A percentile compares a stretch with the other conserved stretches of the same genome.
phyloP scores from a whole-genome alignment of 2,329 filamentous ascomycete genomes.

The Fusarium udum region DNA sequence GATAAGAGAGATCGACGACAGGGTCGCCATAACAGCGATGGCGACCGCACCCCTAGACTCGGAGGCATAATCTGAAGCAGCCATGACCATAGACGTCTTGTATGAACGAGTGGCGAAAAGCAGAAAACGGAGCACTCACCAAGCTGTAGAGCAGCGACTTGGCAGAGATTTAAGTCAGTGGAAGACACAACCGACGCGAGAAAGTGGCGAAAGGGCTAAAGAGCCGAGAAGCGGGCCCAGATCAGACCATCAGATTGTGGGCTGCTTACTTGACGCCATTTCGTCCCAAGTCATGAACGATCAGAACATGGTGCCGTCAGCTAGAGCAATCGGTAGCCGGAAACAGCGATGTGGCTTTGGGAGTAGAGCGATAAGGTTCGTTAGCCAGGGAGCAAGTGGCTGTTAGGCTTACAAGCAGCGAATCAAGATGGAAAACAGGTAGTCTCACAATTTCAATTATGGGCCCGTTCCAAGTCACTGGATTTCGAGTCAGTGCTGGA shows the following conservation, averaged over 20 bases:
- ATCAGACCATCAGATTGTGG: background rate
- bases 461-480: background rate
- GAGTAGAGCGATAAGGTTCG: background rate
- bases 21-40: background rate
- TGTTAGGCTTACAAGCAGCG: background rate
- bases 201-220: background rate
- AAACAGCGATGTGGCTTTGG: background rate
- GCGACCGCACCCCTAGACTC: background rate
- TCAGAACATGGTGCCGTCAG: background rate
- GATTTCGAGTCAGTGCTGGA: background rate
- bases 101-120: background rate
- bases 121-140: no score
- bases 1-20: background rate
- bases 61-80: background rate
- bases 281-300: background rate
- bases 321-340: background rate
- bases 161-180: background rate
- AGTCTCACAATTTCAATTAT: background rate
- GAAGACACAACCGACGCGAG: background rate
- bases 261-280: background rate
- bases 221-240: background rate
- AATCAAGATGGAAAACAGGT: background rate
- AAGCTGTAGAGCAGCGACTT: background rate
- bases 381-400: background rate
- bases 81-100: background rate